Conservation (phyloP, 2,329 filamentous ascomycete genomes). For the Colletotrichum spinosum region DNA sequence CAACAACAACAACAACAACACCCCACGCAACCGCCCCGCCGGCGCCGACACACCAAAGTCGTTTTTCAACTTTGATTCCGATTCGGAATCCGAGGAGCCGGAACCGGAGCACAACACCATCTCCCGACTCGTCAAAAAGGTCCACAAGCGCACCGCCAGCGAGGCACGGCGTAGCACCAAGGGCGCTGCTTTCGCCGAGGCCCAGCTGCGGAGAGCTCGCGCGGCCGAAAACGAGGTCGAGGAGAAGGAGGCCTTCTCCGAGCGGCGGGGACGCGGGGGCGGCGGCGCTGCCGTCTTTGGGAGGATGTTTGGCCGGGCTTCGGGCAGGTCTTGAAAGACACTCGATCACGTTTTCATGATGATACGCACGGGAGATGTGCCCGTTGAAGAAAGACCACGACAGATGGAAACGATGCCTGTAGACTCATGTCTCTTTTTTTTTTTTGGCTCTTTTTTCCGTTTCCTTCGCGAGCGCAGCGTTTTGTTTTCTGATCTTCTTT, state of each 20-base stretch:
- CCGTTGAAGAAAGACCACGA: no score
- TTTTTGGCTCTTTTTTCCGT: no score
- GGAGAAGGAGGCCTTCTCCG: slow-evolving; percentile 27
- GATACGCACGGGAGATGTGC: no score
- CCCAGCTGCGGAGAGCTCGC: slow-evolving; percentile 33
- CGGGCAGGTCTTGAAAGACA: neutral
- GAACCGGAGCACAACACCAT: slow-evolving; percentile 29
- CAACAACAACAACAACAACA: neutral
- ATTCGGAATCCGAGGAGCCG: slow-evolving; percentile 35
- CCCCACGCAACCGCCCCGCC: neutral
- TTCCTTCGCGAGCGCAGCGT: no score
- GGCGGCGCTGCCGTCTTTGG: slow-evolving; percentile 36
- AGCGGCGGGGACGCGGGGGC: slow-evolving; percentile 30
- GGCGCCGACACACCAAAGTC: slow-evolving; percentile 24
- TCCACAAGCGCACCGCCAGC: slow-evolving; percentile 36
- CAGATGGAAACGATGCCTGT: no score
- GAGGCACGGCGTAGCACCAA: slow-evolving; percentile 31
- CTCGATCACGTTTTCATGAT: neutral
- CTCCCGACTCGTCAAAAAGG: slow-evolving; percentile 33
- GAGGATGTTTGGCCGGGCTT: slow-evolving; percentile 37
- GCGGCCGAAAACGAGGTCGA: slow-evolving; percentile 28
- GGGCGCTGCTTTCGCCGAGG: slow-evolving; percentile 26
- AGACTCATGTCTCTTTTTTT: no score
- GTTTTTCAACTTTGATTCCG: slow-evolving; percentile 39
- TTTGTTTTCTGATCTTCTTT: no score